A percentile compares a stretch with the other conserved stretches of the same genome.
phyloP scores from a whole-genome alignment of 805 yeast species.

The Saccharomycopsis oosterbeekiorum region DNA sequence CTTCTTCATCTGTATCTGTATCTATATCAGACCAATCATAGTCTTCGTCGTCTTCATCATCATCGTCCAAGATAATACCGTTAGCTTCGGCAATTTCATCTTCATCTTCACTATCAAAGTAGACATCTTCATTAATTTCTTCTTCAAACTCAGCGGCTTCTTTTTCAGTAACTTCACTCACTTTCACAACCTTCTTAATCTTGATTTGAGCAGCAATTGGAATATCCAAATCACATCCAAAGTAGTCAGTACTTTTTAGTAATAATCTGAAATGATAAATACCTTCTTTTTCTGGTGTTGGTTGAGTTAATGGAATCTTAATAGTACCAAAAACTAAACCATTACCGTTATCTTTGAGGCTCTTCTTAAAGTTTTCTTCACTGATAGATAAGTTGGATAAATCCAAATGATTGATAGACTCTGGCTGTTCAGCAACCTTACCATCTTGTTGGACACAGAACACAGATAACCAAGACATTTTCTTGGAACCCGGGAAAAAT shows the following conservation, averaged over 20 bases:
- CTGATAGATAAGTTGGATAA: constrained; percentile 44
- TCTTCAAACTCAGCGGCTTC: constrained; percentile 36
- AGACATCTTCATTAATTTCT: constrained; percentile 29
- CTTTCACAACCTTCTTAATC: constrained; percentile 26
- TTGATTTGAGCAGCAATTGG: constrained; percentile 60
- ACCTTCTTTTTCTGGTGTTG: constrained; percentile 71
- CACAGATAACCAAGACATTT: constrained; percentile 54
- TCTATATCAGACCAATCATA: constrained; percentile 43
- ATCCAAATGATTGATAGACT: constrained; percentile 40
- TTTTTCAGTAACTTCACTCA: constrained; percentile 45
- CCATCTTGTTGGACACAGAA: constrained; percentile 68
- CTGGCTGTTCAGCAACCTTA: constrained; percentile 65
- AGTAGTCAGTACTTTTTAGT: constrained; percentile 65
- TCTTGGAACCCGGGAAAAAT: constrained; percentile 53
- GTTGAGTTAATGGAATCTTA: constrained; percentile 61
- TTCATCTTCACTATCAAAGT: constrained; percentile 28
- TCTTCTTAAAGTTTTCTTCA: constrained; percentile 36
- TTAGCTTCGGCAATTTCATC: constrained; percentile 24
- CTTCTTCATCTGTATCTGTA: constrained; percentile 56
- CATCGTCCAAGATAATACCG: constrained; percentile 31
- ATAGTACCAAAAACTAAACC: constrained; percentile 53
- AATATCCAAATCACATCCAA: constrained; percentile 70
- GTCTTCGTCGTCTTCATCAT: constrained; percentile 27
- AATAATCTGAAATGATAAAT: constrained; percentile 57
- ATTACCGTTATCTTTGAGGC: constrained; percentile 25